Evolutionary conservation across 371 early-diverging fungal species (phyloP).

Genomic region (Rhizopus delemar): DNA sequence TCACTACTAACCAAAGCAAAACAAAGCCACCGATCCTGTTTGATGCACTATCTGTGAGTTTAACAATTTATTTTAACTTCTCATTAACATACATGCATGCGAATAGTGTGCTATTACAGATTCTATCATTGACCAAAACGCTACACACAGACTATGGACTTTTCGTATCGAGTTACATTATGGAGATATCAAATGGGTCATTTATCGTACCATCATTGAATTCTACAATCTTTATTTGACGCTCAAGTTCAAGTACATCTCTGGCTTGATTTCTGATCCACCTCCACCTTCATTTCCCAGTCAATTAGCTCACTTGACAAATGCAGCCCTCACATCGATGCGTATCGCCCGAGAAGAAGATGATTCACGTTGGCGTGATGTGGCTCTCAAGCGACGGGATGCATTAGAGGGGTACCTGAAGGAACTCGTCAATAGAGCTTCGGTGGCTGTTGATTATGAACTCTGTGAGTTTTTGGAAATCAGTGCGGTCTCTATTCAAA

Average conservation of each 20-base stretch:
- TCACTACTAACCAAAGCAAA: background rate
- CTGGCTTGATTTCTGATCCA: conserved; percentile 23
- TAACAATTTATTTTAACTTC: background rate
- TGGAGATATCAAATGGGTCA: conserved; percentile 80
- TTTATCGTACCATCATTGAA: conserved; percentile 66
- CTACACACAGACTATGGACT: conserved; percentile 30
- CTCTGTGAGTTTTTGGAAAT: conserved; percentile 80
- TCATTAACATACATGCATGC: background rate
- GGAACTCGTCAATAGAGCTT: conserved; percentile 53
- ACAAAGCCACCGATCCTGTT: conserved; percentile 43
- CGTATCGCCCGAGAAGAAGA: conserved; percentile 33
- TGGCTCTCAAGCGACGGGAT: conserved; percentile 56
- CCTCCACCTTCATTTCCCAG: conserved; percentile 45
- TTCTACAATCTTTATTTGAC: conserved; percentile 68
- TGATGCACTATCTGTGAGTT: conserved; percentile 34
- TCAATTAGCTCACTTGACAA: conserved; percentile 37
- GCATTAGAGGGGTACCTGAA: conserved; percentile 67
- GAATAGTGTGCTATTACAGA: conserved; percentile 52
- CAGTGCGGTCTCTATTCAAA: conserved; percentile 67
- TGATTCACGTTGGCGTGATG: conserved; percentile 31
- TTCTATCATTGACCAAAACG: conserved; percentile 41
- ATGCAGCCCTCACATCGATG: conserved; percentile 40
- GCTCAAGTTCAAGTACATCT: conserved; percentile 45
- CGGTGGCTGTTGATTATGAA: conserved; percentile 60
- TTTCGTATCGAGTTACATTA: conserved; percentile 77